Conservation (phyloP, 192 early-diverging fungal genomes). For the Pilaira anomala region DNA sequence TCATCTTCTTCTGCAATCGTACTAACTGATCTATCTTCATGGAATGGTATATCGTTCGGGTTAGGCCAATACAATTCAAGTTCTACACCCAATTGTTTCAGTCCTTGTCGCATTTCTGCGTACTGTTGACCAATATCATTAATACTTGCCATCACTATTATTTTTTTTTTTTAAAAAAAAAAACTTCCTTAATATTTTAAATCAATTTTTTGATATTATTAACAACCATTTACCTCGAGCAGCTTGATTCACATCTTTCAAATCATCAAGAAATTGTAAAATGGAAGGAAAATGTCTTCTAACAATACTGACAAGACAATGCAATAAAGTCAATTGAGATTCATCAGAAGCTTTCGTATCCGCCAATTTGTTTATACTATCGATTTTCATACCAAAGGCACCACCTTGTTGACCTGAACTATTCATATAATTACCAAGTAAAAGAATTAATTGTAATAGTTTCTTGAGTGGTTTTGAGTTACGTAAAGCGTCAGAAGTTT, state of each 20-base stretch:
- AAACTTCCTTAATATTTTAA: background rate
- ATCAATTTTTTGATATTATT: background rate
- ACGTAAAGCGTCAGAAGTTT: slow-evolving; percentile 58
- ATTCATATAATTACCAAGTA: slow-evolving; percentile 86
- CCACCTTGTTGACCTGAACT: slow-evolving; percentile 70
- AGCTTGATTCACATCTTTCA: slow-evolving; percentile 60
- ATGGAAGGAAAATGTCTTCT: slow-evolving; percentile 59
- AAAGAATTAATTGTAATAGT: slow-evolving; percentile 65
- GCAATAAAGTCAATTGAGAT: slow-evolving; percentile 66
- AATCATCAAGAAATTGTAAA: slow-evolving; percentile 59
- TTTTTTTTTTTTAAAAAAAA: background rate
- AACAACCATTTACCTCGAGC: slow-evolving; percentile 57
- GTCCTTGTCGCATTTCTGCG: slow-evolving; percentile 29
- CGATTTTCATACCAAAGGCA: slow-evolving; percentile 78
- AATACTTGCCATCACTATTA: slow-evolving; percentile 26
- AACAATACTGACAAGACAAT: slow-evolving; percentile 65
- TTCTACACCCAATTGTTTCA: slow-evolving; percentile 47
- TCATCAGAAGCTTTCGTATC: slow-evolving; percentile 73
- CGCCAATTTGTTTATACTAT: slow-evolving; percentile 76
- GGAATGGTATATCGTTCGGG: background rate
- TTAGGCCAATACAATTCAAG: slow-evolving; percentile 37
- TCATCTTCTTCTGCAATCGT: slow-evolving; percentile 29
- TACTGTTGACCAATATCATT: slow-evolving; percentile 34
- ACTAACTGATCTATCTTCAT: too few species aligned
- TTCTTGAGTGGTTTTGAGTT: slow-evolving; percentile 65